Evolutionary conservation across 352 stramenopile genomes (phyloP), one percentile per base, ranked within the genome.

Genomic region (Phytopythium sindhum): DNA sequence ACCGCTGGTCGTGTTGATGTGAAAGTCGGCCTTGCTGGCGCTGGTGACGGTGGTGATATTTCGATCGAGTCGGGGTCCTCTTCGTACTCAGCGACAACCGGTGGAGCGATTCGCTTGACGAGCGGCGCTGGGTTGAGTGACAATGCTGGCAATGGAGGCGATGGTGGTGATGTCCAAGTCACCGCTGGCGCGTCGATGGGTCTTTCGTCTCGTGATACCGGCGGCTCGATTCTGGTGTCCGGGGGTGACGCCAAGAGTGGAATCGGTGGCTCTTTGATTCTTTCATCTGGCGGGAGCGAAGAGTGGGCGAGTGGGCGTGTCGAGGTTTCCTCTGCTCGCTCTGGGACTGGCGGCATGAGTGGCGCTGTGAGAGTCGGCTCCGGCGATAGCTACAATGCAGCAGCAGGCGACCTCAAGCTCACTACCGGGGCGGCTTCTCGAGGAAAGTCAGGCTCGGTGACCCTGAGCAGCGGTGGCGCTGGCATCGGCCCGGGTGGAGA

Each of bases 61-160:
- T 67, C 52, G 59, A 45, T 94, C 5, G n/a, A 68, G 29, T 77
- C 78, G 24, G 85, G 85, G 15, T 74, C 81, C 33, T 81, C 77
- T 11, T 73, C 65, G 21, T 76, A 76, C 60, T 58, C 75, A 44
- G 78, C 74, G 52, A 75, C 77, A 7, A 81, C 75, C 28, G 85
- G 85, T 48, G 85, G 85, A 44, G 68, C 53, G 37, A 44, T 94
- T 15, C 62, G 63, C 6, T 65, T 94, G 48, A 67, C 35, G 29
- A 78, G 75, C 47, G 85, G 85, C 7, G 70, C 68, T 31, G 85
- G 85, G 29, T 69, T 71, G 48, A 91, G 84, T 60, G 77, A 88
- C 35, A 90, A 88, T 61, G 80, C 80, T 63, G 84, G 81, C 26
- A 81, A 93, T 45, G 84, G 84, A 48, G 84, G 84, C 17, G 80